These are phyloP conservation scores for Rhododendron kiyosumense DNA, from an alignment of 148 eudicot genomes.

Conservation along the genomic window DNA sequence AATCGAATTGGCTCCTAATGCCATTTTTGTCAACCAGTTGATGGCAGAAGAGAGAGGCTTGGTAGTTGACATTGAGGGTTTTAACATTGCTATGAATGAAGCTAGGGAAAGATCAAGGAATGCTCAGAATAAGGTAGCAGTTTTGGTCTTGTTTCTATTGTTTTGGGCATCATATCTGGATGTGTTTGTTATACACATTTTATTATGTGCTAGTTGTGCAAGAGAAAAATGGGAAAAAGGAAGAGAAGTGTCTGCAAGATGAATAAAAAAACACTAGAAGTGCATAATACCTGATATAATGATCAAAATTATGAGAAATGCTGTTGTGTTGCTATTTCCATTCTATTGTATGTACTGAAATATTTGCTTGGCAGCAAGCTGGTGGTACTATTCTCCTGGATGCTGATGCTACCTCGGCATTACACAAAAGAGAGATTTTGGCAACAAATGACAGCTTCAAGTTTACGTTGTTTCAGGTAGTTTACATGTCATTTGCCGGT, in stretches of 20 bases:
- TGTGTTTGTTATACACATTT: background rate
- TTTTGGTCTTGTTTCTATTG: background rate
- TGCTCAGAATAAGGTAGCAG: slow-evolving; percentile 73
- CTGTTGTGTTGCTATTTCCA: background rate
- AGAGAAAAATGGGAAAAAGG: background rate
- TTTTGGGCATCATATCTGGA: background rate
- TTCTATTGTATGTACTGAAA: background rate
- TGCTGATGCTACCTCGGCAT: slow-evolving; percentile 84
- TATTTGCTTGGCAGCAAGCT: slow-evolving; percentile 51
- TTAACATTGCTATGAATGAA: slow-evolving; percentile 71
- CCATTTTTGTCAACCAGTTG: slow-evolving; percentile 36
- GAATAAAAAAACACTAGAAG: background rate
- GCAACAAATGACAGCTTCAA: slow-evolving; percentile 76
- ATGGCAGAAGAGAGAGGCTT: slow-evolving; percentile 96
- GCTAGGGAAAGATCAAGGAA: slow-evolving; percentile 89
- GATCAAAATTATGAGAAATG: background rate
- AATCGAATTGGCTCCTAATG: background rate
- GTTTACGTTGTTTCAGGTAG: slow-evolving; percentile 85
- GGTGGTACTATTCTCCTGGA: slow-evolving; percentile 77
- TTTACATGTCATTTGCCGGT: background rate
- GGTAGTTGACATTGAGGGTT: slow-evolving; percentile 76
- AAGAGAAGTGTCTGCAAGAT: background rate
- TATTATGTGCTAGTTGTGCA: background rate
- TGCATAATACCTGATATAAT: background rate
- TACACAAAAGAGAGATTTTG: slow-evolving; percentile 61